phyloP scores from a whole-genome alignment of 1,284 basidiomycete genomes.

The Mycena citricolor region DNA sequence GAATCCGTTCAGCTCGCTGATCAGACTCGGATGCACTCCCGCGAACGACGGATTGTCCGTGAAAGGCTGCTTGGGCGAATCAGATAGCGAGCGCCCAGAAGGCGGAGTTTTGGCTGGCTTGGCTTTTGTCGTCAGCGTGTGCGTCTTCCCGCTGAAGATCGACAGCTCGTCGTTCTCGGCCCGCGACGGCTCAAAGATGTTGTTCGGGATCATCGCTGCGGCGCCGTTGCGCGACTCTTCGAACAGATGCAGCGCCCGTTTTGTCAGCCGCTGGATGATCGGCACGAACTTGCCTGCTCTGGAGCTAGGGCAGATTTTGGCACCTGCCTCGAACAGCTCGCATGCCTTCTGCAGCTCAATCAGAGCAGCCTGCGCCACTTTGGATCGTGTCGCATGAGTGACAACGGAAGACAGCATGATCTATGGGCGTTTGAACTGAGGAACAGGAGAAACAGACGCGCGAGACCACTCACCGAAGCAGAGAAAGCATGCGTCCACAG shows the following conservation, averaged over 20 bases:
- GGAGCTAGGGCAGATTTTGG: conserved; percentile 27
- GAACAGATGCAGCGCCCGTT: conserved; percentile 58
- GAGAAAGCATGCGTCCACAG: conserved; percentile 71
- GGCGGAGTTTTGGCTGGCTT: conserved; percentile 24
- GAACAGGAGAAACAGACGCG: background rate
- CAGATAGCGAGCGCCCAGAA: conserved; percentile 27
- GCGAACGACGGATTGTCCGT: conserved; percentile 43
- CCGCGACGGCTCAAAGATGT: conserved; percentile 57
- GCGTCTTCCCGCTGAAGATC: conserved; percentile 71
- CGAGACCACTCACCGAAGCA: conserved; percentile 45
- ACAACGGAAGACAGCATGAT: conserved; percentile 71
- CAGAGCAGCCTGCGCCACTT: conserved; percentile 65
- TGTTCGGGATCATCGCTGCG: conserved; percentile 43
- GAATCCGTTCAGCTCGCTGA: conserved; percentile 58
- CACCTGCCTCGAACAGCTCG: conserved; percentile 60
- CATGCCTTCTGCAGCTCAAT: conserved; percentile 57
- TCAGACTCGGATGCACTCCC: conserved; percentile 57
- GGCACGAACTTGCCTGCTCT: conserved; percentile 64
- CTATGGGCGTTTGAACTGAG: conserved; percentile 32
- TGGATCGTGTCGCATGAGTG: conserved; percentile 61
- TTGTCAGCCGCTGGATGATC: conserved; percentile 56
- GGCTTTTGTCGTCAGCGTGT: conserved; percentile 51
- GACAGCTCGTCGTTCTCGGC: conserved; percentile 62
- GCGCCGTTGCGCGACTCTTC: conserved; percentile 46
- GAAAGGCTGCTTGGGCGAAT: conserved; percentile 32